Evolutionary conservation across 2,329 filamentous ascomycete genomes (phyloP).

Genomic region (Alternaria panax): DNA sequence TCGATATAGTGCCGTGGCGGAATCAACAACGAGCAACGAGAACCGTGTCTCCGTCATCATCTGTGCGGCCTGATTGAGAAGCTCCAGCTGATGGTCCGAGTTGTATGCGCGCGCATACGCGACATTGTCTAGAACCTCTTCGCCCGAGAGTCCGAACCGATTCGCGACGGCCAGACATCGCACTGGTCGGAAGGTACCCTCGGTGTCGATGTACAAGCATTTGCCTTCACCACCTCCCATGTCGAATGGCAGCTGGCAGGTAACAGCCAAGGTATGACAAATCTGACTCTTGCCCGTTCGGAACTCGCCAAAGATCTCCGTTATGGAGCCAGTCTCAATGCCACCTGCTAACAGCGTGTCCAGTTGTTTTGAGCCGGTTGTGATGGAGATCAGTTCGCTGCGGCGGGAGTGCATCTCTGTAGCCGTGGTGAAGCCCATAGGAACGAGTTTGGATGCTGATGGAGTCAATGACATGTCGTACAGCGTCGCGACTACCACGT

Average conservation of each 20-base stretch:
- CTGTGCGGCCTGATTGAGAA: conserved; percentile 90
- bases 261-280: conserved; percentile 97
- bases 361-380: conserved; percentile 95
- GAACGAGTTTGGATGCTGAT: conserved; percentile 89
- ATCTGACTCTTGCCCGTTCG: conserved; percentile 98
- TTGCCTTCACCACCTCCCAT: conserved; percentile 99
- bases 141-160: conserved; percentile 90
- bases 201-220: conserved; percentile 97
- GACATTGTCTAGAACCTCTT: conserved; percentile 97
- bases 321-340: conserved; percentile 96
- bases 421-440: conserved; percentile 98
- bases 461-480: conserved; percentile 7
- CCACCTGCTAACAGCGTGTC: conserved; percentile 94
- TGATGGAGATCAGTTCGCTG: conserved; percentile 97
- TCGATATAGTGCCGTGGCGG: conserved; percentile 91
- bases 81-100: conserved; percentile 94
- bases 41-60: conserved; percentile 99
- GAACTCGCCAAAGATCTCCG: conserved; percentile 98
- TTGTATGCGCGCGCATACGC: conserved; percentile 98
- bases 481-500: conserved; percentile 24
- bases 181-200: conserved; percentile 92
- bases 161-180: conserved; percentile 91
- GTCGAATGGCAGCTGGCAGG: conserved; percentile 95
- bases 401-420: conserved; percentile 98
- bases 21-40: conserved; percentile 93